These are phyloP conservation scores for Aegilops tauschii DNA, from an alignment of 176 grass and related monocot genomes.

Conservation along the genomic window DNA sequence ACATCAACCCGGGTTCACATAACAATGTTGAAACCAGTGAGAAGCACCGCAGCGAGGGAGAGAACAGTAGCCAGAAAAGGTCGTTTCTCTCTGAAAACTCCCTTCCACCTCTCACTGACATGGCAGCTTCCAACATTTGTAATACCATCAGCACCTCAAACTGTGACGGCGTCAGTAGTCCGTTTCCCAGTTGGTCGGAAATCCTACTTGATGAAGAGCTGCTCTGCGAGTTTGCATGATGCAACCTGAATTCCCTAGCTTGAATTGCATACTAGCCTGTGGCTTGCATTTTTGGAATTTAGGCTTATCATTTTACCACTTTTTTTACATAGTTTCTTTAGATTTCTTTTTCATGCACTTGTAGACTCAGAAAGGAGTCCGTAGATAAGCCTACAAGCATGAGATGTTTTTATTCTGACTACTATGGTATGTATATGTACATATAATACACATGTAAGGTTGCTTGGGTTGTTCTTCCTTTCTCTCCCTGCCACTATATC, in stretches of 20 bases:
- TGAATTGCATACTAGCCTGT: slow-evolving; percentile 8
- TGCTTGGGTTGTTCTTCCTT: slow-evolving; percentile 4
- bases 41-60: neutral
- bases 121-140: slow-evolving; percentile 29
- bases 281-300: slow-evolving; percentile 33
- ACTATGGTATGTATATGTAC: slow-evolving; percentile 37
- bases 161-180: slow-evolving; percentile 27
- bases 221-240: slow-evolving; percentile 39
- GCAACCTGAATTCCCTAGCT: slow-evolving; percentile 9
- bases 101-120: slow-evolving; percentile 56
- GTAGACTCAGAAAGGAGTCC: slow-evolving; percentile 22
- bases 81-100: slow-evolving; percentile 30
- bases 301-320: neutral
- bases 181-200: slow-evolving; percentile 52
- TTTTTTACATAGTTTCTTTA: slow-evolving; percentile 5
- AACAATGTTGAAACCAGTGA: neutral
- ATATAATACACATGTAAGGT: slow-evolving; percentile 36
- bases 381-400: slow-evolving; percentile 2
- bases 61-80: slow-evolving; percentile 27
- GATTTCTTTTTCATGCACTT: slow-evolving; percentile 22
- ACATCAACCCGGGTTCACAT: slow-evolving; percentile 18
- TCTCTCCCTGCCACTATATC: neutral
- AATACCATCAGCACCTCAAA: slow-evolving; percentile 48
- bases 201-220: slow-evolving; percentile 64
- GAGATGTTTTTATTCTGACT: neutral